Percentiles rank a stretch among this genome's conserved stretches.
Evolutionary conservation across 345 rosid genomes (phyloP).

Genomic region (Capsella bursapastoris): DNA sequence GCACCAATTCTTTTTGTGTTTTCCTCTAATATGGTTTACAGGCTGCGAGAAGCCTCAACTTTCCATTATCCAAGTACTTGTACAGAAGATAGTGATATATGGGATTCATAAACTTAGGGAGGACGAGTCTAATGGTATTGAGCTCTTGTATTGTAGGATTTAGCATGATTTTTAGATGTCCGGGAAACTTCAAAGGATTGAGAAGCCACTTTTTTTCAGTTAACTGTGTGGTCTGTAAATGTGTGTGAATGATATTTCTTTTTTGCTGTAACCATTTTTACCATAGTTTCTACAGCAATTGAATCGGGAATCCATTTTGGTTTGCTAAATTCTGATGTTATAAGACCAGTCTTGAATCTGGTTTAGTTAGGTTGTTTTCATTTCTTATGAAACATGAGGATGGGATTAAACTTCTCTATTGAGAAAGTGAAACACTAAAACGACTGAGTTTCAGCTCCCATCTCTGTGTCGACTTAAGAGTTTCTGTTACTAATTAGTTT

Average conservation of each 20-base stretch:
- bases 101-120: background rate
- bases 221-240: background rate
- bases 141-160: background rate
- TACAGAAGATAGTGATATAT: conserved; percentile 43
- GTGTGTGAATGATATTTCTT: background rate
- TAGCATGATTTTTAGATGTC: background rate
- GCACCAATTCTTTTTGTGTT: conserved; percentile 4
- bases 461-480: conserved; percentile 12
- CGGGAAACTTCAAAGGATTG: background rate
- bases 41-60: conserved; percentile 79
- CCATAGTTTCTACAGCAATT: background rate
- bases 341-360: background rate
- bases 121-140: background rate
- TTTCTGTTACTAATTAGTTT: background rate
- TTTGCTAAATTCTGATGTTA: background rate
- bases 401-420: background rate
- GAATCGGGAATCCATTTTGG: background rate
- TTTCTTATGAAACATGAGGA: conserved; percentile 1
- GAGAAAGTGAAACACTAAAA: background rate
- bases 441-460: conserved; percentile 4
- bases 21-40: conserved; percentile 41
- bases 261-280: background rate
- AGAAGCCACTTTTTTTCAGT: background rate
- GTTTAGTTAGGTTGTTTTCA: background rate
- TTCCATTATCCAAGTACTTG: conserved; percentile 68